These are phyloP conservation scores for Dichotomocladium elegans DNA, from an alignment of 371 early-diverging fungal species.

Conservation along the genomic window DNA sequence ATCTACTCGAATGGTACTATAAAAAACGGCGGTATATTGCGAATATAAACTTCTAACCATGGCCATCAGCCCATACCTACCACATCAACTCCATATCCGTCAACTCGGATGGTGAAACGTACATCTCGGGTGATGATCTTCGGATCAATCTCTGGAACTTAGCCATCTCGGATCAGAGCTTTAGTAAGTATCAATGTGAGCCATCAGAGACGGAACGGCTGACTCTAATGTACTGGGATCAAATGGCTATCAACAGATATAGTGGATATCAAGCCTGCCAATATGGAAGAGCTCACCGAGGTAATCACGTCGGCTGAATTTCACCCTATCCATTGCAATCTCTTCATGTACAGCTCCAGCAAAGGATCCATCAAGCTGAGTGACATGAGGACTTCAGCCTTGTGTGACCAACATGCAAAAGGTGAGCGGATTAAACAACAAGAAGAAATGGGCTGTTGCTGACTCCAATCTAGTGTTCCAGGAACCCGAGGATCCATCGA, in stretches of 20 bases:
- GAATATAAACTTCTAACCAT: not conserved
- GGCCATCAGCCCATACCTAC: slow-evolving; percentile 86
- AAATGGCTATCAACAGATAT: slow-evolving; percentile 61
- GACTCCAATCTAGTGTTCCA: slow-evolving; percentile 85
- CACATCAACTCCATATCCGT: slow-evolving; percentile 99
- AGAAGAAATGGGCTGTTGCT: no score
- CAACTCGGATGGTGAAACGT: slow-evolving; percentile 96
- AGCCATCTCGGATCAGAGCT: slow-evolving; percentile 93
- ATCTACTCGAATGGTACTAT: slow-evolving; percentile 82
- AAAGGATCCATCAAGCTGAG: slow-evolving; percentile 96
- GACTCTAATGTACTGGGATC: no score
- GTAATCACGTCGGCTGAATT: slow-evolving; percentile 99
- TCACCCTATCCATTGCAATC: slow-evolving; percentile 92
- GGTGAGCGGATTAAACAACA: slow-evolving; percentile 39
- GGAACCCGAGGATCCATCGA: slow-evolving; percentile 89
- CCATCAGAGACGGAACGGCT: no score
- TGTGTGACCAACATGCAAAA: slow-evolving; percentile 93
- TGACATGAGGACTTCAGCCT: slow-evolving; percentile 94
- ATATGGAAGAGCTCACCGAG: slow-evolving; percentile 98
- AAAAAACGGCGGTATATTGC: no score
- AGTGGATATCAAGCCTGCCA: slow-evolving; percentile 99
- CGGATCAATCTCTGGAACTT: slow-evolving; percentile 98
- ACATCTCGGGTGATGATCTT: slow-evolving; percentile 97
- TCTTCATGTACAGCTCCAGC: slow-evolving; percentile 98
- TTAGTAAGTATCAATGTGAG: slow-evolving; percentile 67